Conservation (phyloP, 163 green algal species). For the Prototheca cutis region DNA sequence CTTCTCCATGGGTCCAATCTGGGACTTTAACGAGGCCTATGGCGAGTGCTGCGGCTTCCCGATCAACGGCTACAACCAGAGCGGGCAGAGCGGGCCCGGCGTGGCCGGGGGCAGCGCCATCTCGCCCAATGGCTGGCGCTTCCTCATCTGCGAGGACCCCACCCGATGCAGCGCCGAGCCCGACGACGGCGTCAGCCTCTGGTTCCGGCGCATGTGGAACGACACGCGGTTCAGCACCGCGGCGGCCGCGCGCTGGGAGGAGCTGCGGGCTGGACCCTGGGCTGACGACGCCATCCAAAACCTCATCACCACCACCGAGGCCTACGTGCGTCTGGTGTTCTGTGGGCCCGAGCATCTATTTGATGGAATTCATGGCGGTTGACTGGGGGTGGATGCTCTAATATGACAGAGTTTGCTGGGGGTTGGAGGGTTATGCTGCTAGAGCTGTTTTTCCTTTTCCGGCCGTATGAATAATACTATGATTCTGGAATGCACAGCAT, state of each 20-base stretch:
- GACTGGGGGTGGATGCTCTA: no score
- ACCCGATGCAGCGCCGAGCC: constrained; percentile 5
- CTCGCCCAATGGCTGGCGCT: constrained; percentile 11
- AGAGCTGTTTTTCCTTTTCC: no score
- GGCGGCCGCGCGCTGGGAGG: not conserved
- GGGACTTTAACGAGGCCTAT: constrained; percentile 16
- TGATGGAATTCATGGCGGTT: not conserved
- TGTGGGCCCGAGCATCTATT: not conserved
- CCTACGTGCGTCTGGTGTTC: not conserved
- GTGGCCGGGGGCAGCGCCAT: constrained; percentile 3
- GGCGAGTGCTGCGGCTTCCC: constrained; percentile 12
- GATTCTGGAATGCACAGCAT: no score
- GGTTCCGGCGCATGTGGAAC: constrained; percentile 11
- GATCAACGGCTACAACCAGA: constrained; percentile 6
- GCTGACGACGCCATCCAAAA: not conserved
- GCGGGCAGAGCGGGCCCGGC: not conserved
- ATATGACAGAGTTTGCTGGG: no score
- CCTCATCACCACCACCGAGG: not conserved
- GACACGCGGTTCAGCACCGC: not conserved
- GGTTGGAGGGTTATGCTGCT: no score
- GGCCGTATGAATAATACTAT: no score
- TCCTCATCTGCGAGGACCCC: constrained; percentile 11
- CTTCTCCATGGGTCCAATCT: constrained; percentile 13
- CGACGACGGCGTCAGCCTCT: constrained; percentile 2
- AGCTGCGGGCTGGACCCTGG: constrained; percentile 1